Conservation (phyloP, 2,329 filamentous ascomycete species). For the Exophiala dermatitidis region DNA sequence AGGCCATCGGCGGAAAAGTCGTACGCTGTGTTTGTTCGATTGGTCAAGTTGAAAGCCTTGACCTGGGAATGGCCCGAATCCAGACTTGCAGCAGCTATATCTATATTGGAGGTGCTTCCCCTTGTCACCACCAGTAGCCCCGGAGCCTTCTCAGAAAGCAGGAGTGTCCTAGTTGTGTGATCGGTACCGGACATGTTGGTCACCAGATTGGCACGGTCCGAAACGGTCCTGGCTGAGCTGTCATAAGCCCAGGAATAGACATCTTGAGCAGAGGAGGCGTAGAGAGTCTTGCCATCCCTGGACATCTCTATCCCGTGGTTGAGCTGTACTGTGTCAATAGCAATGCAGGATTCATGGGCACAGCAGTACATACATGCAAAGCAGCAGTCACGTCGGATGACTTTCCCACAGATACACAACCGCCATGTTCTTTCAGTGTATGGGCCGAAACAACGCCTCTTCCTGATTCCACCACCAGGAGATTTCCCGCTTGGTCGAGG, state of each 20-base stretch:
- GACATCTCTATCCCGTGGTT: constrained; percentile 49
- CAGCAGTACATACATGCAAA: constrained; percentile 14
- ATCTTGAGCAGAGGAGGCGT: constrained; percentile 50
- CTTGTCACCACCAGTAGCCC: constrained; percentile 58
- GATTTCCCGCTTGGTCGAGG: constrained; percentile 42
- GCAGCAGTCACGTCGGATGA: constrained; percentile 19
- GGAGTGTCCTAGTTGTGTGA: constrained; percentile 60
- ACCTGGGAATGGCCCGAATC: constrained; percentile 59
- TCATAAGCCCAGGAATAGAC: constrained; percentile 62
- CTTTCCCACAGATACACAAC: constrained; percentile 26
- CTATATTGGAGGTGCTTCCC: constrained; percentile 58
- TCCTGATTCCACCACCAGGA: constrained; percentile 44
- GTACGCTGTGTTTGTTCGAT: constrained; percentile 35
- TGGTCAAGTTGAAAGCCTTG: constrained; percentile 52
- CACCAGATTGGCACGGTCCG: constrained; percentile 50
- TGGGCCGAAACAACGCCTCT: constrained; percentile 34
- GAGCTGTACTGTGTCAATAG: constrained; percentile 23
- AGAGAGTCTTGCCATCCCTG: constrained; percentile 44
- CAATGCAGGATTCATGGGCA: not conserved
- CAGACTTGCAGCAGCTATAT: constrained; percentile 46
- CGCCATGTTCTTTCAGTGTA: constrained; percentile 33
- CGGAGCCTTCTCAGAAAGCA: constrained; percentile 50
- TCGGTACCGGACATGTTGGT: constrained; percentile 55
- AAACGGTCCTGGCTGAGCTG: constrained; percentile 39
- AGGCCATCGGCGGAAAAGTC: constrained; percentile 47